Conservation (phyloP, 345 rosid species). For the Noccaea caerulescens region DNA sequence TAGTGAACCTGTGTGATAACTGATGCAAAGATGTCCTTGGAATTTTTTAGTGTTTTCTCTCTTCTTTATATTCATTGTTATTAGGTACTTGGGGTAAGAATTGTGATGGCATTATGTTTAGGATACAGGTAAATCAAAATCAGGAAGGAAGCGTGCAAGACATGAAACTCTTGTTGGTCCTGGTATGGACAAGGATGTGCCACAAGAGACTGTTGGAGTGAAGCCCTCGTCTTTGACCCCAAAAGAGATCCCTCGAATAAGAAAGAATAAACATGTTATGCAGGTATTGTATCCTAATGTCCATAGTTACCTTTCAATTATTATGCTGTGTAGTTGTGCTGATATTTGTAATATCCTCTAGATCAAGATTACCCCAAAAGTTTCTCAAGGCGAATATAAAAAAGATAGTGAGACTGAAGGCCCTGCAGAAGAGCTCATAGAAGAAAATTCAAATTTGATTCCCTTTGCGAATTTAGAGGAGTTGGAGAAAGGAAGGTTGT, state of each 20-base stretch:
- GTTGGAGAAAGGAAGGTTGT: constrained; percentile 74
- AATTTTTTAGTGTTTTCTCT: not conserved
- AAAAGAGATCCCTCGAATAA: constrained; percentile 83
- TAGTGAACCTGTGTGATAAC: constrained; percentile 7
- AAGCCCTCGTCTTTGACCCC: constrained; percentile 79
- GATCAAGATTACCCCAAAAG: constrained; percentile 81
- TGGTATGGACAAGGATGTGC: constrained; percentile 73
- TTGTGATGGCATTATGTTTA: constrained; percentile 37
- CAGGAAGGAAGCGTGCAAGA: constrained; percentile 68
- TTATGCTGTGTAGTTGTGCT: constrained; percentile 9
- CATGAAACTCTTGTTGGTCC: constrained; percentile 75
- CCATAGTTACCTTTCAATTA: constrained; percentile 1
- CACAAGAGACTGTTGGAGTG: constrained; percentile 84
- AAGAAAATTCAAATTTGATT: constrained; percentile 47
- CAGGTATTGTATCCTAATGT: constrained; percentile 54
- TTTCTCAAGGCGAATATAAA: constrained; percentile 53
- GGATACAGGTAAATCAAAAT: constrained; percentile 51
- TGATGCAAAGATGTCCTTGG: not conserved
- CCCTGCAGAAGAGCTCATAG: constrained; percentile 50
- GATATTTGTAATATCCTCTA: constrained; percentile 33
- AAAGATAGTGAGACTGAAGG: constrained; percentile 48
- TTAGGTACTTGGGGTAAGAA: constrained; percentile 10
- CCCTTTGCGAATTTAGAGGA: constrained; percentile 63
- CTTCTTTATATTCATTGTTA: constrained; percentile 1
- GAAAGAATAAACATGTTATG: constrained; percentile 77